A percentile compares a stretch with the other conserved stretches of the same genome.
These are phyloP conservation scores for Coemansia sp. DNA, from an alignment of 192 early-diverging fungal species.

Conservation along the genomic window DNA sequence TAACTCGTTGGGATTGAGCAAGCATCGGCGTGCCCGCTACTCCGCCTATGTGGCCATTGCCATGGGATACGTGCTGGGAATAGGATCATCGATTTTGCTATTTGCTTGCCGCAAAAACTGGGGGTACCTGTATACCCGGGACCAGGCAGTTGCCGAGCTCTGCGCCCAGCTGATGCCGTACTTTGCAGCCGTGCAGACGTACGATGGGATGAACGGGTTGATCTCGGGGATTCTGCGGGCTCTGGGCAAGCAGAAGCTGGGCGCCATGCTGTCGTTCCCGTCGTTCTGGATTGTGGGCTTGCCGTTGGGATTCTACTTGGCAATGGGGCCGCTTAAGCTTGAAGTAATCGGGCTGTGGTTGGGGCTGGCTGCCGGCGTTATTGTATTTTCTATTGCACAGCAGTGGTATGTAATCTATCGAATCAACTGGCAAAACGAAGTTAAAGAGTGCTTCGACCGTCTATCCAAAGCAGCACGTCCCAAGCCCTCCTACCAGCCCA, in stretches of 20 bases:
- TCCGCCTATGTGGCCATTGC: slow-evolving; percentile 58
- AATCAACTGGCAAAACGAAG: slow-evolving; percentile 51
- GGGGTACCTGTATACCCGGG: slow-evolving; percentile 62
- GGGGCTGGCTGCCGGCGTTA: slow-evolving; percentile 55
- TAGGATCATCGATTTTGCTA: slow-evolving; percentile 58
- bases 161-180: slow-evolving; percentile 41
- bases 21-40: slow-evolving; percentile 56
- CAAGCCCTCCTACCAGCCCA: not conserved
- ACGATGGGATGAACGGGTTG: slow-evolving; percentile 60
- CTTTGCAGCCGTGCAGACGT: slow-evolving; percentile 36
- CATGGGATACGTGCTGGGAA: slow-evolving; percentile 59
- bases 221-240: slow-evolving; percentile 59
- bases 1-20: slow-evolving; percentile 63
- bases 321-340: slow-evolving; percentile 40
- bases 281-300: slow-evolving; percentile 56
- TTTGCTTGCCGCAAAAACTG: slow-evolving; percentile 55
- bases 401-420: slow-evolving; percentile 36
- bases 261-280: slow-evolving; percentile 50
- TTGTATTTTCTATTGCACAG: slow-evolving; percentile 29
- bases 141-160: slow-evolving; percentile 25
- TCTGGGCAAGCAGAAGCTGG: slow-evolving; percentile 53
- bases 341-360: slow-evolving; percentile 62
- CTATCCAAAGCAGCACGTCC: slow-evolving; percentile 14
- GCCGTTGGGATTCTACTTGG: slow-evolving; percentile 55
- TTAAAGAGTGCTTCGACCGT: slow-evolving; percentile 34